A percentile compares a stretch with the other conserved stretches of the same genome.
Evolutionary conservation across 2,329 filamentous ascomycete species (phyloP).

Genomic region (Talaromyces sp.): DNA sequence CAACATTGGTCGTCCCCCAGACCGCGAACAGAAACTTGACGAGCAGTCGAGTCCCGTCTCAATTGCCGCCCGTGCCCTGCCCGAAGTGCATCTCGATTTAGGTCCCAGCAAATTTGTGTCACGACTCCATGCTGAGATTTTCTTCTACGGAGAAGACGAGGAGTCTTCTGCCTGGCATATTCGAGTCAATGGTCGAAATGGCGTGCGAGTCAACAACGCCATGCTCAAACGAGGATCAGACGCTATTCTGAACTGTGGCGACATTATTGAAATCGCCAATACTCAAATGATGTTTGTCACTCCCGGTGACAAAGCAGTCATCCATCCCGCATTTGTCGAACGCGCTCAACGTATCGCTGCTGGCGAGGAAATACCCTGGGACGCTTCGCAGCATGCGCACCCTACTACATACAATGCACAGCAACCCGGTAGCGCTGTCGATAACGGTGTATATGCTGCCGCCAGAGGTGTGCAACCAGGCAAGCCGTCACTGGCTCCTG

Average conservation of each 20-base stretch:
- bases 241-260: slow-evolving; percentile 71
- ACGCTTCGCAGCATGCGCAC: slow-evolving; percentile 38
- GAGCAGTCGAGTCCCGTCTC: slow-evolving; percentile 47
- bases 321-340: slow-evolving; percentile 67
- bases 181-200: slow-evolving; percentile 84
- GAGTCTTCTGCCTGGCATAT: slow-evolving; percentile 69
- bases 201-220: slow-evolving; percentile 75
- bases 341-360: slow-evolving; percentile 54
- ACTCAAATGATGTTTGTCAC: slow-evolving; percentile 99
- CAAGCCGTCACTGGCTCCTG: slow-evolving; percentile 39
- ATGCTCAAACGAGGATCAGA: slow-evolving; percentile 65
- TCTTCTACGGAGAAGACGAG: slow-evolving; percentile 65
- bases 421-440: slow-evolving; percentile 8
- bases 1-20: slow-evolving; percentile 49
- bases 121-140: slow-evolving; percentile 70
- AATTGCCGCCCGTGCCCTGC: slow-evolving; percentile 42
- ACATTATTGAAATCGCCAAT: slow-evolving; percentile 85
- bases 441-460: slow-evolving; percentile 11
- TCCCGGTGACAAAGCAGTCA: slow-evolving; percentile 68
- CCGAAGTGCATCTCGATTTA: slow-evolving; percentile 77
- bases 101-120: slow-evolving; percentile 80
- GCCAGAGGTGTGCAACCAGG: slow-evolving; percentile 22
- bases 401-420: slow-evolving; percentile 20
- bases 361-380: slow-evolving; percentile 40
- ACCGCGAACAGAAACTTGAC: slow-evolving; percentile 41